Conservation (phyloP, 148 eudicot species). For the Arbutus unedo region DNA sequence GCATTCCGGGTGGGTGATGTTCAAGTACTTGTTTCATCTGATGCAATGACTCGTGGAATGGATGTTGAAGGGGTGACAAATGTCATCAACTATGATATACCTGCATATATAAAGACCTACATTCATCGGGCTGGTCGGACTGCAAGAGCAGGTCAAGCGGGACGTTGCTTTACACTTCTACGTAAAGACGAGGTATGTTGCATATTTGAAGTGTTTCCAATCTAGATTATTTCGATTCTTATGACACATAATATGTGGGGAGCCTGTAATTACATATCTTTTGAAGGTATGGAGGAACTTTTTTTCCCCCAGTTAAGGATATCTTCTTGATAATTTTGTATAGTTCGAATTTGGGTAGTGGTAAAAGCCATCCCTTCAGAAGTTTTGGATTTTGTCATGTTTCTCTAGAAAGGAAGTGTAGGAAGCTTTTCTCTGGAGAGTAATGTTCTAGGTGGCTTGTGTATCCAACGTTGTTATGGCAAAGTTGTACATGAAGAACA, state of each 20-base stretch:
- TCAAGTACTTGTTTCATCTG: slow-evolving; percentile 82
- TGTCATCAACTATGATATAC: slow-evolving; percentile 84
- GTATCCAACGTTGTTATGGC: background rate
- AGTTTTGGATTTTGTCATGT: background rate
- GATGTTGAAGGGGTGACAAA: slow-evolving; percentile 95
- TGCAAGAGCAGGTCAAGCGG: slow-evolving; percentile 89
- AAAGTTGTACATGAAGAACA: background rate
- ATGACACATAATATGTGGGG: background rate
- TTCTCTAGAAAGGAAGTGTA: background rate
- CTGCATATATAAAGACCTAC: slow-evolving; percentile 74
- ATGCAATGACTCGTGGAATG: slow-evolving; percentile 96
- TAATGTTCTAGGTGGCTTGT: background rate
- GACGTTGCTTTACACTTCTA: slow-evolving; percentile 80
- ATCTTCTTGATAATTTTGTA: background rate
- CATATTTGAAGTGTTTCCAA: slow-evolving; percentile 4
- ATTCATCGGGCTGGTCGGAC: slow-evolving; percentile 98
- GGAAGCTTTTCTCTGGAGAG: background rate
- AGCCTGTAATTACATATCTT: background rate
- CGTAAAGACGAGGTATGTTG: slow-evolving; percentile 65
- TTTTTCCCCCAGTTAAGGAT: background rate
- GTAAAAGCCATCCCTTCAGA: background rate
- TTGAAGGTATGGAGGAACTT: background rate
- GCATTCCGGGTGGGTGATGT: slow-evolving; percentile 51
- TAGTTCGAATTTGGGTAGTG: background rate
- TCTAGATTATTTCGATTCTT: slow-evolving; percentile 8